Evolutionary conservation across 108 stramenopile genomes (phyloP).

Genomic region (Phaeodactylum tricornutum): DNA sequence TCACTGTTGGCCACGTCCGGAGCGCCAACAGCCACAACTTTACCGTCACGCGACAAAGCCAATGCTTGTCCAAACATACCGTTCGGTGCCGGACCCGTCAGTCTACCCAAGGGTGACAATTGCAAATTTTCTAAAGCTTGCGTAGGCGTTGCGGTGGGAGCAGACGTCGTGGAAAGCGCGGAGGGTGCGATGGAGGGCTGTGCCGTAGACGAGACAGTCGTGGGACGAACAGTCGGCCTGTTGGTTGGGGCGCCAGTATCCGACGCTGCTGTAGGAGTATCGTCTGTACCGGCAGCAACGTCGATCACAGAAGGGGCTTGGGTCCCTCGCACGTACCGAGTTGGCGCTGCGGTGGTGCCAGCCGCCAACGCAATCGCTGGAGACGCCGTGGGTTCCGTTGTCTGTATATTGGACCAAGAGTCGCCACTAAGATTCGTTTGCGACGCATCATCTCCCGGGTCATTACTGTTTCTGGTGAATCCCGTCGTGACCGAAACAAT

Average conservation of each 20-base stretch:
- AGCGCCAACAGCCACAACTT: conserved; percentile 31
- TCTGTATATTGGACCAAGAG: no score
- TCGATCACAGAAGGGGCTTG: not conserved
- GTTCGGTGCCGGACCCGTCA: not conserved
- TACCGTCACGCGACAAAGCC: conserved; percentile 28
- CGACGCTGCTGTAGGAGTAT: not conserved
- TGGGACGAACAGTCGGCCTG: not conserved
- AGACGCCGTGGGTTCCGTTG: not conserved
- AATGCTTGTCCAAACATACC: conserved; percentile 25
- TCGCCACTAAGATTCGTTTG: no score
- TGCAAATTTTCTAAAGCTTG: not conserved
- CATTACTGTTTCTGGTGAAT: not conserved
- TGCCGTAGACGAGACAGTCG: not conserved
- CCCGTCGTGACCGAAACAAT: not conserved
- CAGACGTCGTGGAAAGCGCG: not conserved
- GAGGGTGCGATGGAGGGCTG: not conserved
- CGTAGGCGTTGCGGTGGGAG: not conserved
- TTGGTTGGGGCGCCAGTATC: not conserved
- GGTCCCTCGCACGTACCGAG: no score
- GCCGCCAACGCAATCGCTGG: not conserved
- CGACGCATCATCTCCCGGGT: not conserved
- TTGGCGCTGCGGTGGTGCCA: not conserved
- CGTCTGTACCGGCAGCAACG: not conserved
- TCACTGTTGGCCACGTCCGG: conserved; percentile 10
- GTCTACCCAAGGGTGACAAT: not conserved